Evolutionary conservation across 768 basidiomycete species (phyloP).

Genomic region (Strobilomyces dryophilus): DNA sequence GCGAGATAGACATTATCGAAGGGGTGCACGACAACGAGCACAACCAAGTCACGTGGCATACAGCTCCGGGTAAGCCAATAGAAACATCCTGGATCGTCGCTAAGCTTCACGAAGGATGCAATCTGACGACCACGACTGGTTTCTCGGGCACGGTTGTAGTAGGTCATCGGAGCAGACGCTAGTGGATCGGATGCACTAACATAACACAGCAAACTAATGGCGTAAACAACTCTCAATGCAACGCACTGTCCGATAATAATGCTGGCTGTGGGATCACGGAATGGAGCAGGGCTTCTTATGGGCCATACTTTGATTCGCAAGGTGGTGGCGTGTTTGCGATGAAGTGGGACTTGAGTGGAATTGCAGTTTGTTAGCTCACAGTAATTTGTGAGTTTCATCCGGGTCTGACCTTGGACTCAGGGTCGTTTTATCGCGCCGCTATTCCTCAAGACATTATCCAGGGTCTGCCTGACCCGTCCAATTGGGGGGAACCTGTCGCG

Average conservation of each 20-base stretch:
- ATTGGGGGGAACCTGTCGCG: conserved; percentile 69
- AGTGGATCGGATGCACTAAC: neutral
- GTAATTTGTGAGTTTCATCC: neutral
- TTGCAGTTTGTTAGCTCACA: conserved; percentile 60
- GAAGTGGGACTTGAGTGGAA: conserved; percentile 81
- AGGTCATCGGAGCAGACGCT: conserved; percentile 22
- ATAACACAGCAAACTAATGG: conserved; percentile 43
- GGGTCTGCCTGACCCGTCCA: conserved; percentile 59
- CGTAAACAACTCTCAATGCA: conserved; percentile 49
- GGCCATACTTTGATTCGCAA: conserved; percentile 72
- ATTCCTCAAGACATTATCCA: conserved; percentile 62
- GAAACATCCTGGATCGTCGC: neutral
- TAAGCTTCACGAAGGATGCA: conserved; percentile 45
- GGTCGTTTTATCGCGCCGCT: conserved; percentile 80
- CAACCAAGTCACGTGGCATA: conserved; percentile 83
- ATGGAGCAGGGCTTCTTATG: conserved; percentile 80
- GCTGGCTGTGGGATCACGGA: conserved; percentile 78
- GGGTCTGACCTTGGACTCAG: conserved; percentile 33
- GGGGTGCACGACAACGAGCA: conserved; percentile 83
- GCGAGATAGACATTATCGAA: conserved; percentile 82
- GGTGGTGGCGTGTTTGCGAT: conserved; percentile 85
- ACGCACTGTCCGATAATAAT: conserved; percentile 50
- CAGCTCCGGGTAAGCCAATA: conserved; percentile 45
- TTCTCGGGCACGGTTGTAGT: conserved; percentile 66
- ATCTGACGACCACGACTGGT: conserved; percentile 46